Base-by-base conservation (phyloP, 2,329 filamentous ascomycete species). In the Daldinia sp. region DNA sequence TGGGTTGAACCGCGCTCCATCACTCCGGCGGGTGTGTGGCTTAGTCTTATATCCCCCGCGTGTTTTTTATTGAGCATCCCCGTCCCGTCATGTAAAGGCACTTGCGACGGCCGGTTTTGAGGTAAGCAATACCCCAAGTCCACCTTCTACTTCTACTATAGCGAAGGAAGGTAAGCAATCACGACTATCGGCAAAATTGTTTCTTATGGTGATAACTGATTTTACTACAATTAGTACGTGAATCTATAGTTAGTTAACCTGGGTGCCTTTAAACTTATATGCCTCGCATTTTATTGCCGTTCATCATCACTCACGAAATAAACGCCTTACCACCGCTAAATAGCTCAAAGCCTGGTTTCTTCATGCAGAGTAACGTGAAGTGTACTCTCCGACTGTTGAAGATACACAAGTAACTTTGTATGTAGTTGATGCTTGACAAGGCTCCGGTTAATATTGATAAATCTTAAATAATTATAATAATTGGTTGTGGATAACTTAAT, bases 1-100 rank as follows among this genome's bases (percentile, higher is more conserved):
- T 47, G 39, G 43, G 29, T 23, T 47, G 51, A 53, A 47, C 58
- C 54, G 63, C 54, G 63, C 47, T 43, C 59, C 48, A 62, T 52
- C 19, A 5, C 35, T 30, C 11, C 23, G 21, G 30, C 49, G 51
- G 51, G 50, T 35, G 23, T 17, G 43, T 23, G 17, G 29, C 29
- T 50, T 50, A 23, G 27, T 3, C 10, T 9, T 32, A 49, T 23
- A n/a, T 25, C 3, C 47, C 30, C 30, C 29, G 47, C 11, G 10
- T 35, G 17, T 21, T 17, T 17, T 15, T 9, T 32, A 10, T 13
- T 6, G 3, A 30, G 4, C 8, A 30, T 21, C 10, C 19, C 48
- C 48, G 30, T 32, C 51, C 19, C 35, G 41, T 53, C 32, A 39
- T 53, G n/a, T n/a, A n/a, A 34, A 34, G 15, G 8, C n/a, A 43